Conservation (phyloP, 306 rosid genomes). For the Rubus parviflorus region DNA sequence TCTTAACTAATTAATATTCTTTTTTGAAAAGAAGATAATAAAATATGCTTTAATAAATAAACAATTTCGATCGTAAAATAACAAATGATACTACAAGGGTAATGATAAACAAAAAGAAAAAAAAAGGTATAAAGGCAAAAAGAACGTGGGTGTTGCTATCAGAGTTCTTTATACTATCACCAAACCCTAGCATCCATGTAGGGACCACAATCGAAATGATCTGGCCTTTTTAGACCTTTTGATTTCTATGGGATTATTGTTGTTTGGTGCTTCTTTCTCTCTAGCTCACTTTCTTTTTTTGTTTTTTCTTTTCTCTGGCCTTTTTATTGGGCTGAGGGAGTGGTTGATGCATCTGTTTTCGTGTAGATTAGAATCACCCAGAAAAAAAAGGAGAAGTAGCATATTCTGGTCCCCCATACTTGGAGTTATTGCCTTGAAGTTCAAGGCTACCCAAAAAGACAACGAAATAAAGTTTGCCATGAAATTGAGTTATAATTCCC, state of each 20-base stretch:
- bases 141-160: constrained; percentile 46
- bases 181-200: constrained; percentile 18
- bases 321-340: neutral
- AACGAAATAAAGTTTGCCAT: neutral
- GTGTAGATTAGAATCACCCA: neutral
- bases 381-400: neutral
- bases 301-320: neutral
- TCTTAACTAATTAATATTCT: neutral
- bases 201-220: constrained; percentile 30
- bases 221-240: constrained; percentile 16
- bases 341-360: constrained; percentile 1
- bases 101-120: neutral
- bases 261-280: constrained; percentile 8
- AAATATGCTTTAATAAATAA: neutral
- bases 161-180: constrained; percentile 15
- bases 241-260: neutral
- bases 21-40: no score
- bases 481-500: neutral
- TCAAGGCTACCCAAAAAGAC: neutral
- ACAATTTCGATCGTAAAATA: neutral
- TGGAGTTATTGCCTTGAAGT: neutral
- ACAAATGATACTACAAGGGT: neutral
- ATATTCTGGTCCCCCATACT: constrained; percentile 10
- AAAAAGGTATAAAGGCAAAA: constrained; percentile 2
- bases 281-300: neutral